Conservation (phyloP, 2,329 filamentous ascomycete genomes). For the Madurella mycetomatis region DNA sequence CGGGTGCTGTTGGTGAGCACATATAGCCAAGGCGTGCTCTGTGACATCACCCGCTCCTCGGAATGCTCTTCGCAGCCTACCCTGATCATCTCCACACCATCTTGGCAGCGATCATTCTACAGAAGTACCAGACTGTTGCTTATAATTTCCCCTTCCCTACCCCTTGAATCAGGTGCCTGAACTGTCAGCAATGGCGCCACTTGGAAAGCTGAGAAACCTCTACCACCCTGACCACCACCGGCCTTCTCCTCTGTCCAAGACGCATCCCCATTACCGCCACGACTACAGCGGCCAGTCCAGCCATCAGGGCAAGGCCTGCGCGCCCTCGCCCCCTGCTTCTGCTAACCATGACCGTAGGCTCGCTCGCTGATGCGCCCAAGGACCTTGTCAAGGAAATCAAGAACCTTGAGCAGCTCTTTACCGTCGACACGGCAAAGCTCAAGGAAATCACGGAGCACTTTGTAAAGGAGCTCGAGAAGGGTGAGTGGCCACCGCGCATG, state of each 20-base stretch:
- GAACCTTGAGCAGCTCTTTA: conserved; percentile 78
- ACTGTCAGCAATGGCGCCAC: conserved; percentile 16
- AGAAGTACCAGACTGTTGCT: too few species aligned
- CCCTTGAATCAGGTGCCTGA: background rate
- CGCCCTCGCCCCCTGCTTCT: conserved; percentile 2
- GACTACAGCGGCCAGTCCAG: conserved; percentile 14
- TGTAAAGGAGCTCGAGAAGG: conserved; percentile 79
- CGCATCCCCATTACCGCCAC: conserved; percentile 16
- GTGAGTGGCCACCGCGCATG: conserved; percentile 38
- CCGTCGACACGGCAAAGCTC: conserved; percentile 70
- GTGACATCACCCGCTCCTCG: conserved; percentile 13
- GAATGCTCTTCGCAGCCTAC: background rate
- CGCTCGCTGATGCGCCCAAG: conserved; percentile 85
- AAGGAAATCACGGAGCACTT: conserved; percentile 92
- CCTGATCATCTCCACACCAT: conserved; percentile 8
- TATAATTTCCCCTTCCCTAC: background rate
- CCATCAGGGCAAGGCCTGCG: conserved; percentile 22
- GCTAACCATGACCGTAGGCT: conserved; percentile 53
- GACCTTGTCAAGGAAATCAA: conserved; percentile 76
- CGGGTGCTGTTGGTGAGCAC: background rate
- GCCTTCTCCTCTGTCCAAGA: conserved; percentile 12
- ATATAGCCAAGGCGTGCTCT: background rate
- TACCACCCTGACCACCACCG: conserved; percentile 8
- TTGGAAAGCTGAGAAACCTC: conserved; percentile 13
- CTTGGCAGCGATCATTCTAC: background rate